Evolutionary conservation across 345 rosid species (phyloP).

Genomic region (Eucalyptus regnans): DNA sequence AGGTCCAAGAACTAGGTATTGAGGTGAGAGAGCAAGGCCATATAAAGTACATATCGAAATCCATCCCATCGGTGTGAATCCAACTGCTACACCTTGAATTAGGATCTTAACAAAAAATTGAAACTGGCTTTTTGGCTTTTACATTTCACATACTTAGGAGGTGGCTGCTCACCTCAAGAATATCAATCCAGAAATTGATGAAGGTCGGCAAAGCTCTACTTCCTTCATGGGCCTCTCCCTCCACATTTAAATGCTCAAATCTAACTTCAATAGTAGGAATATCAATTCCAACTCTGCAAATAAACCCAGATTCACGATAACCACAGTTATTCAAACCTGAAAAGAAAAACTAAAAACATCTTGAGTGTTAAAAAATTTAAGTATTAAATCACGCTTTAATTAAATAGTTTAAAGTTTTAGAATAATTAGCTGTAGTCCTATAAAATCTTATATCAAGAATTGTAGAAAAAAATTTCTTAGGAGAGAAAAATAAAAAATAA

Average conservation of each 20-base stretch:
- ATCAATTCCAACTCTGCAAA: constrained; percentile 38
- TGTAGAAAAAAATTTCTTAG: not conserved
- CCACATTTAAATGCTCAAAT: constrained; percentile 30
- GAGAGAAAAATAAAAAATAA: not conserved
- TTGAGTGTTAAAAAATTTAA: too few relatives aligned
- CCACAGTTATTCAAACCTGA: not conserved
- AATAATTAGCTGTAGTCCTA: too few relatives aligned
- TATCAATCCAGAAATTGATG: constrained; percentile 28
- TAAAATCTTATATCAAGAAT: too few relatives aligned
- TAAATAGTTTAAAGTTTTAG: too few relatives aligned
- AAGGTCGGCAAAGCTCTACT: constrained; percentile 61
- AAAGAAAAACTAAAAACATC: not conserved
- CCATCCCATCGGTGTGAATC: not conserved
- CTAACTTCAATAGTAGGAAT: constrained; percentile 50
- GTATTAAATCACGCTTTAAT: too few relatives aligned
- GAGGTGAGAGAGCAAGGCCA: not conserved
- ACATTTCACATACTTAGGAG: not conserved
- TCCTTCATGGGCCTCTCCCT: constrained; percentile 54
- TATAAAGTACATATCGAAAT: not conserved
- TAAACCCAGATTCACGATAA: not conserved
- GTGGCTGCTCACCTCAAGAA: constrained; percentile 38
- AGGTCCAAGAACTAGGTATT: not conserved
- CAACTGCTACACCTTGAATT: not conserved
- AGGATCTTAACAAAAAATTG: not conserved
- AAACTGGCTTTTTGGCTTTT: not conserved